Evolutionary conservation across 768 basidiomycete species (phyloP), one percentile per base, ranked within the genome.

Genomic region (Clitopilus passeckerianus): DNA sequence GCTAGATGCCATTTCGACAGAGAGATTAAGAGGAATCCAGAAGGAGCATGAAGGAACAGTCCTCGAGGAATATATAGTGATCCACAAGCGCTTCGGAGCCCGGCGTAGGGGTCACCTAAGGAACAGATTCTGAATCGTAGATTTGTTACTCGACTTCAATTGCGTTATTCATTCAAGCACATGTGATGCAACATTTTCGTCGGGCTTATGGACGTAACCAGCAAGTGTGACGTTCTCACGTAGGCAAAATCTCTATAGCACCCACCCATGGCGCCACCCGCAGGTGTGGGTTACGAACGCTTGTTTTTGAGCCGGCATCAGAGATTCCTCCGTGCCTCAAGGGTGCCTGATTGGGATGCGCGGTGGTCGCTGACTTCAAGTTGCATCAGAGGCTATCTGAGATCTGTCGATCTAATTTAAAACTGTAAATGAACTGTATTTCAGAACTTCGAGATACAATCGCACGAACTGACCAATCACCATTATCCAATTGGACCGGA

Each of bases 131-230:
- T 66, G 67, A 70, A 71, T 73, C 75, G 75, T 75, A 79, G 71
- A 77, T 71, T 73, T 70, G 72, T 76, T 76, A 78, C 82, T 82
- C 78, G 78, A 80, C 80, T 86, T 85, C 46, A 50, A 50, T 50
- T 79, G 75, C 75, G 79, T 61, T 65, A 66, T 82, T 82, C 77
- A 79, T 79, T 80, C 81, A 74, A 66, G 75, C 77, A 77, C 77
- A 79, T 77, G 75, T 68, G 70, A 72, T 64, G 61, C 46, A 18
- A 23, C 60, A 69, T 65, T 65, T 69, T 70, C 73, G 74, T 71
- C 70, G 70, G 68, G 73, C 67, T 74, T 69, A 67, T 63, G 70
- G 74, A 78, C 74, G 75, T 78, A 78, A 75, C 69, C 68, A 57
- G 60, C 63, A 57, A 64, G 63, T 66, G 57, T 57, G 67, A 64